Evolutionary conservation across 768 basidiomycete genomes (phyloP), one percentile per base, ranked within the genome.

Genomic region (Phylloporus rhodoxanthus): DNA sequence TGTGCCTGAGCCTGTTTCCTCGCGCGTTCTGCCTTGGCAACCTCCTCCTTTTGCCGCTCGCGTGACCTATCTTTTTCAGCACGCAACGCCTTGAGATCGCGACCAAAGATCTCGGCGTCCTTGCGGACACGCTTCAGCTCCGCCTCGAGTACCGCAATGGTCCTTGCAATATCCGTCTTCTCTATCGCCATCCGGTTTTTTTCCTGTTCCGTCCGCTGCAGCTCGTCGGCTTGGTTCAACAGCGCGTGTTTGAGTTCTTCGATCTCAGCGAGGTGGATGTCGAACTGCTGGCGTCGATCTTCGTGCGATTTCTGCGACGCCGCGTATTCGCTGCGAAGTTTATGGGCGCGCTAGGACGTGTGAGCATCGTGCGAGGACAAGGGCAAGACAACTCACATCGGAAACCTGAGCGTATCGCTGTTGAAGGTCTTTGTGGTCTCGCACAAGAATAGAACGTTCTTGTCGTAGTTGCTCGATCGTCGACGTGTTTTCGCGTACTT

Each of bases 51-150:
- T 54, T 79, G 76, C 58, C 67, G 77, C 20, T 69, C 66, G 46
- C 81, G 80, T 38, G 79, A 61, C 40, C 72, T 79, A 55, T 85
- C 84, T 60, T 88, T 87, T 69, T 90, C 84, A 13, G 67, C 63
- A 9, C 81, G 75, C 36, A 91, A 70, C 8, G 73, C 68, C 53
- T 82, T 87, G 51, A 95, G 65, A 64, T 94, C 91, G 15, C 77
- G 77, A 15, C 88, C 87, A 60, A 92, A 85, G 7, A 75, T 76
- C 54, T 87, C 85, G 0, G 89, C 90, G 51, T 91, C 86, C 43
- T 76, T 74, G 48, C 80, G 77, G 15, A 95, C 87, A 8, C 87
- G 81, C 49, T 72, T 72, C 20, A 95, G 74, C 61, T 94, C 91
- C 5, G 77, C 71, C 58, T 92, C 85, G 28, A 94, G 74, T 0